A percentile compares a stretch with the other conserved stretches of the same genome.
phyloP scores from a whole-genome alignment of 2,329 filamentous ascomycete species.

The Colletotrichum spaethianum region DNA sequence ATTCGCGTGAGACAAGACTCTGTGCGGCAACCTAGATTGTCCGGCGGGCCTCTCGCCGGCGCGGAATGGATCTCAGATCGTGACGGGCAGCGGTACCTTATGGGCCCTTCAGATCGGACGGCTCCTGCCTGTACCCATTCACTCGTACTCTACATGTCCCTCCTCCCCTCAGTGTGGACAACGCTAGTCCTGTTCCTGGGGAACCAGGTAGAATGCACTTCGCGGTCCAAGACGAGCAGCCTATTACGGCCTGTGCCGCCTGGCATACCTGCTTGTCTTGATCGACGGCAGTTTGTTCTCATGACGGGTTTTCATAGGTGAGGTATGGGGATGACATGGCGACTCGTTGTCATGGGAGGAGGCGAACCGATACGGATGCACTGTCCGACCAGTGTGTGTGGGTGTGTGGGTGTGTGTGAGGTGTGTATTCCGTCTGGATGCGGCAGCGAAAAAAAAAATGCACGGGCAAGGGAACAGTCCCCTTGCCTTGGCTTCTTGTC shows the following conservation, averaged over 20 bases:
- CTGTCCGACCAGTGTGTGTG: conserved; percentile 15
- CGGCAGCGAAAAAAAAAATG: conserved; percentile 20
- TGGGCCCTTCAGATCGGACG: conserved; percentile 24
- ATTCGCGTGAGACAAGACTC: background rate
- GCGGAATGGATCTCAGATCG: conserved; percentile 35
- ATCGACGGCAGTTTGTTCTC: conserved; percentile 17
- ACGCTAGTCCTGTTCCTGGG: background rate
- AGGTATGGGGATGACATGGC: conserved; percentile 17
- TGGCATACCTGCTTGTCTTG: conserved; percentile 9
- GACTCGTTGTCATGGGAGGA: conserved; percentile 26
- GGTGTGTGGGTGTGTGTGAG: background rate
- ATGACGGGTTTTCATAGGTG: conserved; percentile 8
- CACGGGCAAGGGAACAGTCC: conserved; percentile 13
- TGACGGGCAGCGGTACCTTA: conserved; percentile 24
- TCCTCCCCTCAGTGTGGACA: background rate
- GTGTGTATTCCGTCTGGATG: background rate
- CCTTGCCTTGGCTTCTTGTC: conserved; percentile 1
- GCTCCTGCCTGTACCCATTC: conserved; percentile 26
- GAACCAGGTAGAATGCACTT: background rate
- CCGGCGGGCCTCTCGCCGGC: conserved; percentile 21
- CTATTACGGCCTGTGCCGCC: conserved; percentile 1
- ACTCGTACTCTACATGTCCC: background rate
- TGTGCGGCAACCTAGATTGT: conserved; percentile 6
- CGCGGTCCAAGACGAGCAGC: background rate
- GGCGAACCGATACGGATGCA: conserved; percentile 17